phyloP scores from a whole-genome alignment of 768 basidiomycete genomes.

The Hirschioporus abietinus region DNA sequence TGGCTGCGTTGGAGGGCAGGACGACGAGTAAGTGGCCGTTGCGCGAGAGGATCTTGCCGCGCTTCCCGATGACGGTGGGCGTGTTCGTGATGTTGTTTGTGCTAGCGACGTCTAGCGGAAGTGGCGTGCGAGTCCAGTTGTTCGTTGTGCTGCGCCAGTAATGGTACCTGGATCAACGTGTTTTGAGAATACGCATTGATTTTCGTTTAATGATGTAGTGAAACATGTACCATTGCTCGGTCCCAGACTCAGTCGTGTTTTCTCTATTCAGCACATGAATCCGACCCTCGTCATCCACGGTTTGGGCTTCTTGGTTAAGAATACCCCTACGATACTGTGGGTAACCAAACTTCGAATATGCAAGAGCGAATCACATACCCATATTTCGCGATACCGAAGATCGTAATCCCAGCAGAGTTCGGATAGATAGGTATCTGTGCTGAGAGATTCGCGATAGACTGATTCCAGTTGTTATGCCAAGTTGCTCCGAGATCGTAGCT shows the following conservation, averaged over 20 bases:
- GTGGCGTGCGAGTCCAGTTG: constrained; percentile 29
- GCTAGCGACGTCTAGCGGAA: constrained; percentile 18
- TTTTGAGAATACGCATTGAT: neutral
- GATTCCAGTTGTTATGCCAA: constrained; percentile 34
- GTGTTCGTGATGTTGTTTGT: constrained; percentile 30
- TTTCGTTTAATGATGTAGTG: neutral
- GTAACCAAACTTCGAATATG: neutral
- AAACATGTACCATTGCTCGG: constrained; percentile 25
- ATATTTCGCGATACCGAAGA: constrained; percentile 32
- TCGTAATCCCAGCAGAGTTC: constrained; percentile 28
- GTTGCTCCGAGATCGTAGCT: constrained; percentile 26
- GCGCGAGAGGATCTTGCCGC: constrained; percentile 27
- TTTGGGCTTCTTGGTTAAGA: constrained; percentile 30
- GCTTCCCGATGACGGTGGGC: constrained; percentile 32
- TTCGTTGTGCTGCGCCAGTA: constrained; percentile 26
- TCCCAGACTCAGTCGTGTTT: constrained; percentile 26
- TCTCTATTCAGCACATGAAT: constrained; percentile 32
- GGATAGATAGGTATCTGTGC: constrained; percentile 26
- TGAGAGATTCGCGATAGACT: constrained; percentile 22
- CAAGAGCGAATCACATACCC: constrained; percentile 20
- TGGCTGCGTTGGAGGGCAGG: constrained; percentile 29
- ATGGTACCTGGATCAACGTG: constrained; percentile 18
- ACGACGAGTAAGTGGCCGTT: constrained; percentile 21
- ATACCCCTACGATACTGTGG: constrained; percentile 20
- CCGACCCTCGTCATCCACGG: constrained; percentile 23